A percentile compares a stretch with the other conserved stretches of the same genome.
Evolutionary conservation across 2,329 filamentous ascomycete genomes (phyloP).

Genomic region (Colletotrichum gloeosporioides): DNA sequence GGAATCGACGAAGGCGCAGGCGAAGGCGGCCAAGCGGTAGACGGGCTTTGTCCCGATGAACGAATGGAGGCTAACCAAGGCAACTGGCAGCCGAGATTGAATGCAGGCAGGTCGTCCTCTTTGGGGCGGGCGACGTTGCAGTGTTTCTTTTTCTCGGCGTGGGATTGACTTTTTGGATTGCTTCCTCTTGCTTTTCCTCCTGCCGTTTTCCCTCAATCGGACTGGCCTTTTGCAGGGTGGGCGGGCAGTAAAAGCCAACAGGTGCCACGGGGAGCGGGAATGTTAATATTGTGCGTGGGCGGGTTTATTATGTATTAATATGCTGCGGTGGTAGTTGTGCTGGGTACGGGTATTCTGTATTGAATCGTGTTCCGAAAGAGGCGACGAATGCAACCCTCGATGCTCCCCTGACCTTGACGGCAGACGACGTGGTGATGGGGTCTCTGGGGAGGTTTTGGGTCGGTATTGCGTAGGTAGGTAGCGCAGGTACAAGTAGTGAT

Average conservation of each 20-base stretch:
- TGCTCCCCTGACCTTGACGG: constrained; percentile 13
- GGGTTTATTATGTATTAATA: constrained; percentile 11
- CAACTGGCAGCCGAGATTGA: constrained; percentile 6
- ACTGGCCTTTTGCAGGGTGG: neutral
- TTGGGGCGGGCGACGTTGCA: constrained; percentile 8
- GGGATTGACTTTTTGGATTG: neutral
- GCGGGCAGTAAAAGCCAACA: neutral
- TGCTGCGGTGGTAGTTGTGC: neutral
- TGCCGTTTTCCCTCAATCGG: neutral
- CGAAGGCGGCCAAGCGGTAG: neutral
- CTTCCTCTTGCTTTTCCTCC: constrained; percentile 8
- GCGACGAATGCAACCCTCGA: constrained; percentile 12
- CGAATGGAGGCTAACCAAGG: constrained; percentile 3
- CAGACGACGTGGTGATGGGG: neutral
- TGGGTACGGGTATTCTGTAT: neutral
- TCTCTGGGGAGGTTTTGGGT: neutral
- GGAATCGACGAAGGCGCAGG: neutral
- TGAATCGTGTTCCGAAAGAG: neutral
- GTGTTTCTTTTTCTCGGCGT: neutral
- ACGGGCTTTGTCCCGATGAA: neutral
- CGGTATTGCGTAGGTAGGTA: neutral
- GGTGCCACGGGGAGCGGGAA: constrained; percentile 7
- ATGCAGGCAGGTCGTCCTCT: neutral
- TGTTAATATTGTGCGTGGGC: neutral
- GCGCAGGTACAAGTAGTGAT: neutral